Conservation (phyloP, 306 rosid species). For the Sindora glabra region DNA sequence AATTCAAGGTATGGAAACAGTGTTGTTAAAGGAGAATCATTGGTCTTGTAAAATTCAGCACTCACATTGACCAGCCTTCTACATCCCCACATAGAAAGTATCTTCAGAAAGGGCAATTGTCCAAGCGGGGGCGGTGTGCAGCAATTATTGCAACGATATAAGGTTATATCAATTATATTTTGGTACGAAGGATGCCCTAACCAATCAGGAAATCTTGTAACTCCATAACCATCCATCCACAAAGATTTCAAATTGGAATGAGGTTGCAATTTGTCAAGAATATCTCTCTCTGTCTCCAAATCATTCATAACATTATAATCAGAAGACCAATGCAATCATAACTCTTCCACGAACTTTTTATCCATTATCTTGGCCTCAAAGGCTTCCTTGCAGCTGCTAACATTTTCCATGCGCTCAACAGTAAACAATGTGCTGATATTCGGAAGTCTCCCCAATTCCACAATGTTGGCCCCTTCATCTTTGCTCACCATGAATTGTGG, state of each 20-base stretch:
- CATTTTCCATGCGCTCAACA: neutral
- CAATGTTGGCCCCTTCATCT: neutral
- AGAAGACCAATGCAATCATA: neutral
- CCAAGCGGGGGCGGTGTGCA: conserved; percentile 5
- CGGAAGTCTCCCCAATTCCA: neutral
- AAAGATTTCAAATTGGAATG: neutral
- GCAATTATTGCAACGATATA: neutral
- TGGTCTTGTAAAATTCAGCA: neutral
- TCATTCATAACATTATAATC: neutral
- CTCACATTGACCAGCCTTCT: neutral
- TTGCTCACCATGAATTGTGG: neutral
- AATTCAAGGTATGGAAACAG: neutral
- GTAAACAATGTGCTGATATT: neutral
- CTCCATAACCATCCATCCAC: neutral
- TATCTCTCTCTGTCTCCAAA: neutral
- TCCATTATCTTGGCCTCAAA: neutral
- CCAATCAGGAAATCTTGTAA: conserved; percentile 8
- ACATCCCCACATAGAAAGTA: neutral
- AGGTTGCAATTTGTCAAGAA: neutral
- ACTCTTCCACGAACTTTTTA: neutral
- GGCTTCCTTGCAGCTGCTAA: neutral
- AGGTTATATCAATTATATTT: neutral
- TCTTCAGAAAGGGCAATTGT: neutral
- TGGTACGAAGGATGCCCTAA: neutral
- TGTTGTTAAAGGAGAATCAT: neutral